Base-by-base conservation (phyloP, 768 basidiomycete genomes). In the Stropharia rugosoannulata region DNA sequence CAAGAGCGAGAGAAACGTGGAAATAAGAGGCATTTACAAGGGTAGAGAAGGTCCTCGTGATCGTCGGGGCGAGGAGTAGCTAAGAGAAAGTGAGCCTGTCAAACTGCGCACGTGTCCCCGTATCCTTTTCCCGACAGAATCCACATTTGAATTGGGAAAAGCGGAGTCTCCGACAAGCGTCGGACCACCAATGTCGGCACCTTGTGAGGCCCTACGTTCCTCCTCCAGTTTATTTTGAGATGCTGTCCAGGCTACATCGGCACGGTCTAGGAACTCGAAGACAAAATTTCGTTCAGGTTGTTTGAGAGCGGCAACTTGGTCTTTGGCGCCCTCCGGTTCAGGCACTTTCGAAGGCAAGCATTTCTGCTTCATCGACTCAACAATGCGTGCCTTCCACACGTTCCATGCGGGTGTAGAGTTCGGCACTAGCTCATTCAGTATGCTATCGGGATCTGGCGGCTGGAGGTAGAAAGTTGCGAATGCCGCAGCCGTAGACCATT, bases 401-500 rank as follows among this genome's bases (percentile, higher is more conserved):
- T 27, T 48, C 59, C 59, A 60, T 9, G 49, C 55, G 11, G 40
- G 18, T n/a, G 59, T 60, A 32, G 51, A 38, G 25, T 60, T 60
- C 18, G 59, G 59, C 32, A 60, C 40, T 27, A 60, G 49, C 2
- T 56, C 48, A 22, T 60, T 49, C 12, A 60, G 44, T 27, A 54
- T 36, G n/a, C 16, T 19, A 12, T 53, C 49, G 4, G 49, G 41
- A 13, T 55, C 49, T 15, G 12, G 27, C 4, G 55, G 37, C 19
- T 54, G 43, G 35, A 49, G 42, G 35, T 51, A 57, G 39, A 55
- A 37, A 1, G 59, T 48, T 38, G 43, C 44, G 37, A 60, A 57
- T 18, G 53, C 59, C 1, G 53, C 61, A 22, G 57, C 53, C 10
- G 58, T 51, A 4, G 61, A 55, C 56, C 58, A 57, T 27, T 62